Evolutionary conservation across 495 filamentous ascomycete species (phyloP), one percentile per base, ranked within the genome.

Genomic region (Talaromyces proteolyticus): DNA sequence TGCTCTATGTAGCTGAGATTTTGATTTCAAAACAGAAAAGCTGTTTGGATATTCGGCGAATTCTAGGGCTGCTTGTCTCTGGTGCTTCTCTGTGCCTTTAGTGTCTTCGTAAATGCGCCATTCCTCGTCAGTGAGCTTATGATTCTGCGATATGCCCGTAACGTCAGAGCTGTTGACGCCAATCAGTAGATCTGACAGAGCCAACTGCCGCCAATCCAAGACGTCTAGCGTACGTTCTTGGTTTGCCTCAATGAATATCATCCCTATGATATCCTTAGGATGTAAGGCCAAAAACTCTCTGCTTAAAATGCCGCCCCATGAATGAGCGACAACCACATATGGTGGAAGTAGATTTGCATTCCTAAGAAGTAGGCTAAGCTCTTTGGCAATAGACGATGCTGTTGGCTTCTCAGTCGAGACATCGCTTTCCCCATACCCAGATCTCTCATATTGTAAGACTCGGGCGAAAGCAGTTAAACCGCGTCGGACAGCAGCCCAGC

Each of bases 211-310:
- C n/a, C n/a, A n/a, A n/a, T n/a, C n/a, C n/a, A n/a, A n/a, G n/a
- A n/a, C n/a, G n/a, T n/a, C n/a, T 10, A 52, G 56, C 20, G 44
- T 36, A 12, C 49, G 54, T 46, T 58, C 52, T 10, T 58, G 52
- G 34, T 55, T 54, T 6, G 56, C 52, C 18, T 58, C 52, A 3
- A 58, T 52, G 16, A 58, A 37, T 0, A 58, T 46, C 40, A 58
- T 18, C 11, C 56, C 56, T 22, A 45, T 46, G 45, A 58, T 47
- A 0, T 54, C 52, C 14, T 38, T 39, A 1, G 45, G 45, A 6
- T 39, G 48, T 0, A 54, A 45, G 11, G 56, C 56, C 18, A 58
- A 49, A 43, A 47, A 58, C 41, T 58, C 56, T 23, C 48, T 53
- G 1, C 29, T 52, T 12, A 58, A 46, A 10, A 58, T 45, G 21